A percentile compares a stretch with the other conserved stretches of the same genome.
Evolutionary conservation across 2,329 filamentous ascomycete genomes (phyloP).

Genomic region (Elsinoe batatas): DNA sequence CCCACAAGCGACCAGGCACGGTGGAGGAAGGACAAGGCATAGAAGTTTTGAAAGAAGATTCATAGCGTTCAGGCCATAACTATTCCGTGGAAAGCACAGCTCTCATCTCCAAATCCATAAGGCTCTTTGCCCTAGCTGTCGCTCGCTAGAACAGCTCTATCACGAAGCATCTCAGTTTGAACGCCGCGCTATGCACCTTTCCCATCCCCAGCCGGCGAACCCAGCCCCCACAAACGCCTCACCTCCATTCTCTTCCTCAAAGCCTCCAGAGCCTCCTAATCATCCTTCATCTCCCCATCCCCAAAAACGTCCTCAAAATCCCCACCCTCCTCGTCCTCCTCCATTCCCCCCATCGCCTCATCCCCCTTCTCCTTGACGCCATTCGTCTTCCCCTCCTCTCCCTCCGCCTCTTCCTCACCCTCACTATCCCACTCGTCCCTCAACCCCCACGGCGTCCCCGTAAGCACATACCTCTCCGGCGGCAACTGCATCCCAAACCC

Average conservation of each 20-base stretch:
- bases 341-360: conserved; percentile 27
- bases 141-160: too few relatives aligned
- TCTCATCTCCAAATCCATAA: too few relatives aligned
- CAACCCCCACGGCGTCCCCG: conserved; percentile 47
- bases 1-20: too few relatives aligned
- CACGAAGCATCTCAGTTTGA: neutral
- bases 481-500: conserved; percentile 51
- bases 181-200: conserved; percentile 12
- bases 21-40: too few relatives aligned
- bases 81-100: too few relatives aligned
- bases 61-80: too few relatives aligned
- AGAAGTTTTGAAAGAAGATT: too few relatives aligned
- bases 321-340: conserved; percentile 33
- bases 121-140: too few relatives aligned
- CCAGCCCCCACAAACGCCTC: neutral
- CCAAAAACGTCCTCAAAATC: conserved; percentile 22
- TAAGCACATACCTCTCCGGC: conserved; percentile 52
- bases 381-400: conserved; percentile 45
- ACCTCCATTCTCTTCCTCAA: too few relatives aligned
- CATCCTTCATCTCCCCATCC: conserved; percentile 28
- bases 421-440: conserved; percentile 50
- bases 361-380: conserved; percentile 16
- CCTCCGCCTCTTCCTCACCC: conserved; percentile 34
- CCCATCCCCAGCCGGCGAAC: neutral
- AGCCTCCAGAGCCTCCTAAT: conserved; percentile 22